Evolutionary conservation across 1,284 basidiomycete genomes (phyloP).

Genomic region (Exobasidium cylindrosporum): DNA sequence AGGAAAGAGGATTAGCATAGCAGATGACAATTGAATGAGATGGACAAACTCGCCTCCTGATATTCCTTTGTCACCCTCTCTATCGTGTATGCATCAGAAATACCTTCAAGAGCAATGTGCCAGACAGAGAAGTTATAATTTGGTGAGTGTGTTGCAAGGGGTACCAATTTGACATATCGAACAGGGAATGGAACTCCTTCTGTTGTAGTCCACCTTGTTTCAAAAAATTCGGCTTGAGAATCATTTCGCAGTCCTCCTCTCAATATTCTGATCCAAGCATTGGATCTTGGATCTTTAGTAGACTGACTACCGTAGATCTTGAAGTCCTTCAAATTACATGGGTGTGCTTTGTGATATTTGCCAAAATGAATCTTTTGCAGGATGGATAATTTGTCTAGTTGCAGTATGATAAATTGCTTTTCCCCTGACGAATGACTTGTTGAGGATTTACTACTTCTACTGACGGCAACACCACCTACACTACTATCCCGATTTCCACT

Average conservation of each 20-base stretch:
- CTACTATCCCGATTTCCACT: too few species aligned
- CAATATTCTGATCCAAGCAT: conserved; percentile 40
- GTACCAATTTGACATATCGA: conserved; percentile 53
- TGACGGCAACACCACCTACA: not conserved
- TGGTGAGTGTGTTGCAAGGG: conserved; percentile 48
- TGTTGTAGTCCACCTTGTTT: conserved; percentile 31
- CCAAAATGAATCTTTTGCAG: conserved; percentile 51
- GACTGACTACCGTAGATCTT: conserved; percentile 49
- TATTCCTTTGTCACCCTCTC: conserved; percentile 28
- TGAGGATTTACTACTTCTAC: not conserved
- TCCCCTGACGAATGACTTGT: conserved; percentile 10
- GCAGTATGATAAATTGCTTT: conserved; percentile 53
- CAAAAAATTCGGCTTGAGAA: conserved; percentile 38
- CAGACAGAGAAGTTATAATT: conserved; percentile 56
- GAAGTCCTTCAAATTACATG: conserved; percentile 55
- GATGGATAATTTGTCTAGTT: conserved; percentile 46
- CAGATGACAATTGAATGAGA: not conserved
- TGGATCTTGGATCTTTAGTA: conserved; percentile 15
- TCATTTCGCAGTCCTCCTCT: conserved; percentile 53
- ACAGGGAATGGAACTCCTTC: conserved; percentile 34
- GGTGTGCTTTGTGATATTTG: conserved; percentile 55
- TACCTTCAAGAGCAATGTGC: conserved; percentile 53
- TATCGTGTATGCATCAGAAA: conserved; percentile 34
- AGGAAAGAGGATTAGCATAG: not conserved
- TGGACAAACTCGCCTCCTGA: conserved; percentile 10